Evolutionary conservation across 345 rosid genomes (phyloP), one percentile per base, ranked within the genome.

Genomic region (Camelina laxa): DNA sequence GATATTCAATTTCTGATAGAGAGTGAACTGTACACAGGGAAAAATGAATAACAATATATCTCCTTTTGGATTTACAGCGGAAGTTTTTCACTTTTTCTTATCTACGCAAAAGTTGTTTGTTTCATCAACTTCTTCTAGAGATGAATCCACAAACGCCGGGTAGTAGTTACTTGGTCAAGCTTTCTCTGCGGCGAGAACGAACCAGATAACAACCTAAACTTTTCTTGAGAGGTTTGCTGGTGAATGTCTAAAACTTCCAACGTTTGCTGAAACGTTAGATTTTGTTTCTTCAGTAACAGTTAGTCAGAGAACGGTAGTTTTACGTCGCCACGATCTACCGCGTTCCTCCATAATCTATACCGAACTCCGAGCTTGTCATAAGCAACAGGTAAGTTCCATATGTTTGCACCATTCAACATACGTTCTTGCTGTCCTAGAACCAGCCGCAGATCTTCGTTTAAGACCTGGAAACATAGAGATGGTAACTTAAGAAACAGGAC

Each of bases 331-430:
- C 74, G 69, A 21, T 92, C 93, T 60, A 89, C 84, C 0, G 90
- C 92, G 11, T 86, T 84, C 68, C 99, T 89, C 99, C 99, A 92
- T 42, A 83, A 51, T 81, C 97, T 87, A 79, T 95, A 95, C 65
- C 99, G 86, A 68, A 95, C 97, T 75, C 97, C 99, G 6, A 95
- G 86, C 81, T 95, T 95, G 58, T 95, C 99, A n/a, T 95, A 90
- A 7, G 90, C 70, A 63, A 95, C 99, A 0, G 99, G 97, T 72
- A 72, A 84, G 70, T 95, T 95, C 97, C 97, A 95, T 27, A 95
- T 76, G 38, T 95, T 92, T 36, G 88, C 97, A 5, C 97, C 97
- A 22, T 80, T 95, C 47, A 86, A 45, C 97, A 95, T 95, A 67
- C 99, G 81, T 75, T 95, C 97, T 77, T 95, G 99, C 72, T 95